Conservation (phyloP, 148 eudicot species). For the Camellia granthamiana region DNA sequence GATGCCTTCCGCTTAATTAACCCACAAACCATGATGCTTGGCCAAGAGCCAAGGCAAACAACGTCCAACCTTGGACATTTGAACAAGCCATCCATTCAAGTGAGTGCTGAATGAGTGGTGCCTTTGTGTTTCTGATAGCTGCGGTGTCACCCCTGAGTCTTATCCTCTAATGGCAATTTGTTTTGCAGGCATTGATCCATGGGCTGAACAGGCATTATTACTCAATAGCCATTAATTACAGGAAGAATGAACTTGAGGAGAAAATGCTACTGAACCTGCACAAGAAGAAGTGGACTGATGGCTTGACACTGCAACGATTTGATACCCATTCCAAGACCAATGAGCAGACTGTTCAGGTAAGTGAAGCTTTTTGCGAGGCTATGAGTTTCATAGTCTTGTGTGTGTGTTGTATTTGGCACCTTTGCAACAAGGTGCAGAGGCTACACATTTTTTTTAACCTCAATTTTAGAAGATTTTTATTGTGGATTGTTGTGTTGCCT, state of each 20-base stretch:
- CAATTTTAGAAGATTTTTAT: too few relatives aligned
- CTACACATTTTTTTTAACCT: too few relatives aligned
- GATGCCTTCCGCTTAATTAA: slow-evolving; percentile 94
- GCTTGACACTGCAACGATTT: slow-evolving; percentile 85
- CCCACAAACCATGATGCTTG: slow-evolving; percentile 99
- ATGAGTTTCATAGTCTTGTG: neutral
- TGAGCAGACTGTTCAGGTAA: slow-evolving; percentile 95
- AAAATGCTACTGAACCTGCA: slow-evolving; percentile 95
- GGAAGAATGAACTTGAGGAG: slow-evolving; percentile 97
- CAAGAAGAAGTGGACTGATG: slow-evolving; percentile 99
- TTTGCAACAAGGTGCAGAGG: too few relatives aligned
- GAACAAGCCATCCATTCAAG: slow-evolving; percentile 96
- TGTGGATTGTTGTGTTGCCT: too few relatives aligned
- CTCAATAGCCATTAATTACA: slow-evolving; percentile 92
- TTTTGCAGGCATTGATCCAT: slow-evolving; percentile 84
- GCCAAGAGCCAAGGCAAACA: slow-evolving; percentile 96
- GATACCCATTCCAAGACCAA: slow-evolving; percentile 92
- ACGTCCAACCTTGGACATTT: slow-evolving; percentile 97
- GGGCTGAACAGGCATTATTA: slow-evolving; percentile 95
- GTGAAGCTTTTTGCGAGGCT: slow-evolving; percentile 1
- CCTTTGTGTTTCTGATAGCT: neutral
- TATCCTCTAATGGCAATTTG: neutral
- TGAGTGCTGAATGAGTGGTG: slow-evolving; percentile 18
- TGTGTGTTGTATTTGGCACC: neutral
- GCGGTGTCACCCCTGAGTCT: neutral